Conservation (phyloP, 2,329 filamentous ascomycete species). For the Bipolaris zeicola region DNA sequence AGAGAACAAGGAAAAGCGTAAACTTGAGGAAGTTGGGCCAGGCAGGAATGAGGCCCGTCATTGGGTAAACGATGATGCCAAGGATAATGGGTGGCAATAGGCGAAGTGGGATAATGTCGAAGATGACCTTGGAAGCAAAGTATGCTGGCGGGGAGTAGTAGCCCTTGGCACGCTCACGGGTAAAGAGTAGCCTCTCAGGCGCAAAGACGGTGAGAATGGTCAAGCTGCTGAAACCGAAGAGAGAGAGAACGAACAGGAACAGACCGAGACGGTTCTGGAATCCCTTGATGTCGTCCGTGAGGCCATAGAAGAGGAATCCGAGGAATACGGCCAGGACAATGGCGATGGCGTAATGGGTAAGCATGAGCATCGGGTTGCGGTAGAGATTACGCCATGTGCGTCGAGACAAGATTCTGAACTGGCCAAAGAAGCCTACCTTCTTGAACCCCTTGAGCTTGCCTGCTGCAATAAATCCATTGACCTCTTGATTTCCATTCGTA, state of each 20-base stretch:
- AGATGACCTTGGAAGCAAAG: slow-evolving; percentile 95
- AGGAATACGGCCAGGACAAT: slow-evolving; percentile 93
- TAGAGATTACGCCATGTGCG: slow-evolving; percentile 98
- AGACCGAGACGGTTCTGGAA: slow-evolving; percentile 97
- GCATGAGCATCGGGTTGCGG: slow-evolving; percentile 96
- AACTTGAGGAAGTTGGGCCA: slow-evolving; percentile 88
- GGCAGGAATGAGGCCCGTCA: slow-evolving; percentile 89
- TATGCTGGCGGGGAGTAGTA: slow-evolving; percentile 96
- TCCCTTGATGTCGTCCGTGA: slow-evolving; percentile 93
- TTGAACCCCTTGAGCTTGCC: slow-evolving; percentile 78
- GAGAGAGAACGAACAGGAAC: slow-evolving; percentile 94
- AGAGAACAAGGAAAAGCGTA: slow-evolving; percentile 87
- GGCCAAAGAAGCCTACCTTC: slow-evolving; percentile 76
- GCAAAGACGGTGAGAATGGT: slow-evolving; percentile 95
- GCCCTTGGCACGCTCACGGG: slow-evolving; percentile 91
- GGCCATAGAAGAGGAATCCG: slow-evolving; percentile 92
- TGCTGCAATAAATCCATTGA: slow-evolving; percentile 60
- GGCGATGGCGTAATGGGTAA: slow-evolving; percentile 96
- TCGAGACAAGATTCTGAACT: slow-evolving; percentile 87
- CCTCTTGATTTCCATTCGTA: slow-evolving; percentile 60
- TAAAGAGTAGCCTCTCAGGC: slow-evolving; percentile 85
- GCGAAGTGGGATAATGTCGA: slow-evolving; percentile 93
- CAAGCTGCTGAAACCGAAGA: slow-evolving; percentile 96
- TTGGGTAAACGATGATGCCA: slow-evolving; percentile 94
- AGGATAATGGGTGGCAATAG: slow-evolving; percentile 94